Evolutionary conservation across 192 early-diverging fungal genomes (phyloP), one percentile per base, ranked within the genome.

Genomic region (Cetraspora pellucida): DNA sequence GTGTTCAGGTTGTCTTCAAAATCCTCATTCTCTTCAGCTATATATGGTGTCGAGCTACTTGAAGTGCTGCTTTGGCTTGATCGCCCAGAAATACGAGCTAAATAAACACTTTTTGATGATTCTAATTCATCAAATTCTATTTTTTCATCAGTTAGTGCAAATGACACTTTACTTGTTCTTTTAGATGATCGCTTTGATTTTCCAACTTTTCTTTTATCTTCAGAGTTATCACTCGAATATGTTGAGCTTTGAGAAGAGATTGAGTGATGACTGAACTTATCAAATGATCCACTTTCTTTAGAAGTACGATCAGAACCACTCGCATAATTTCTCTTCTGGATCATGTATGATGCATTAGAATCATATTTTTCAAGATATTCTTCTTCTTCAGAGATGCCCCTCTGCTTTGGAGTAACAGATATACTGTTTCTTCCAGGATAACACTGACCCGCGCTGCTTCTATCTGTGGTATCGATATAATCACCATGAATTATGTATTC

Each of bases 131-230:
- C 27, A 43, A 37, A 73, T 19, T 73, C 71, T 16, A 73, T 73
- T 57, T 73, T 73, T 58, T 73, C 71, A 19, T 73, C 52, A 44
- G 25, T 58, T 21, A 25, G 50, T 57, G 71, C 71, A 59, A 73
- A 73, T 30, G 71, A 73, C 2, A 73, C 71, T 73, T 54, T 54
- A 27, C 71, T 58, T 10, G 23, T 68, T 68, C 66, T 49, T 68
- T 49, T 68, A 50, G 71, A 73, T 57, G 71, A 73, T 11, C 71
- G 13, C n/a, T 73, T 73, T 2, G 66, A 68, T 49, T 73, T 73
- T 44, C 31, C 43, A 6, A 10, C 25, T 44, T 10, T 43, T 37
- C 1, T 44, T 73, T 31, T 57, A 37, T 57, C 45, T 44, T 73
- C 54, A 31, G 55, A 23, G 28, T 52, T 55, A 50, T 71, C 47